Percentiles rank a stretch among this genome's conserved stretches.
phyloP scores from a whole-genome alignment of 78 protist genomes.

The Dictyostelium citrinum region DNA sequence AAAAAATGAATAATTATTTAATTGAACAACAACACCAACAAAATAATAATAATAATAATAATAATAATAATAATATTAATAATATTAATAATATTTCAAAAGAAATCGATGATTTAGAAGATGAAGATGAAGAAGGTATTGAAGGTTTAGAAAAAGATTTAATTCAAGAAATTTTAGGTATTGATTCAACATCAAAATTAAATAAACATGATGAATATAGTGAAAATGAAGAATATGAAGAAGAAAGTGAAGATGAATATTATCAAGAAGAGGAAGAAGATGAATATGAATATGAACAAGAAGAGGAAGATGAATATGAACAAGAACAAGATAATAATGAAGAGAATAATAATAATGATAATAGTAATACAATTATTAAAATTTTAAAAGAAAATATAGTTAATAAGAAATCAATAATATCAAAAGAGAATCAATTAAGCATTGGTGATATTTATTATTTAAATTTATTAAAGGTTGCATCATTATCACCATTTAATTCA shows the following conservation, averaged over 20 bases:
- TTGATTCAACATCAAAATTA: too few species aligned
- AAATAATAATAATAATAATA: background rate
- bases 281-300: background rate
- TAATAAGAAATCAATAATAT: background rate
- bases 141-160: background rate
- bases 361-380: background rate
- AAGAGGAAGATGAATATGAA: background rate
- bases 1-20: background rate
- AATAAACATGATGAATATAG: background rate
- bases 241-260: background rate
- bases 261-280: background rate
- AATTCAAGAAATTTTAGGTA: too few species aligned
- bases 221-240: background rate
- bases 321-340: background rate
- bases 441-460: background rate
- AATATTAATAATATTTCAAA: background rate
- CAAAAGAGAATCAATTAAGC: background rate
- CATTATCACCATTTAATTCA: background rate
- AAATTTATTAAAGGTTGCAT: background rate
- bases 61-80: background rate
- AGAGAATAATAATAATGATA: background rate
- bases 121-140: background rate
- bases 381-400: background rate
- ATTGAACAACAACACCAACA: background rate
- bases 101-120: background rate